phyloP scores from a whole-genome alignment of 345 rosid genomes.

The Sonneratia caseolaris region DNA sequence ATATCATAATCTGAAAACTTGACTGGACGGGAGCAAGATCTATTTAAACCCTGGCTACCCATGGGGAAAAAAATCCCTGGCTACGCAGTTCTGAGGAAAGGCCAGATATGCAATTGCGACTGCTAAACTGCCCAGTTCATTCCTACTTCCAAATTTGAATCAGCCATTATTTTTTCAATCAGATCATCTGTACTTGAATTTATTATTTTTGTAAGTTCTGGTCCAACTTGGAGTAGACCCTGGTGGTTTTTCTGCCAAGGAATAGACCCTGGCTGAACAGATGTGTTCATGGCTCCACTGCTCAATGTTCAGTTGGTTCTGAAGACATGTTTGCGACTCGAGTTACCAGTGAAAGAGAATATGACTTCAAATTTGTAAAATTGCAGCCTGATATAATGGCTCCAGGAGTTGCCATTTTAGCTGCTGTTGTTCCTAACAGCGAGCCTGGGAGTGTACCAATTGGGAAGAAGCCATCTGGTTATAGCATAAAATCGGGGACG shows the following conservation, averaged over 20 bases:
- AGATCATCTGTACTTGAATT: neutral
- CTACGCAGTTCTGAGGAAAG: neutral
- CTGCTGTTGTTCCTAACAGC: constrained; percentile 39
- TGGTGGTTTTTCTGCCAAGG: no score
- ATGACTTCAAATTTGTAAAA: neutral
- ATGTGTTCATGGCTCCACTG: neutral
- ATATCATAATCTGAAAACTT: neutral
- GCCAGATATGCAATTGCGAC: neutral
- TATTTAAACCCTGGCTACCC: neutral
- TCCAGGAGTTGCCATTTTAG: constrained; percentile 75
- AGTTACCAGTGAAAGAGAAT: neutral
- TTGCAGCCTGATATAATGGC: constrained; percentile 77
- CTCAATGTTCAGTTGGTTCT: neutral
- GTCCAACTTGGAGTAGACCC: neutral
- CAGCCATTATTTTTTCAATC: neutral
- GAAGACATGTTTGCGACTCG: neutral
- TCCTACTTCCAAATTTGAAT: neutral
- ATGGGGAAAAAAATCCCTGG: no score
- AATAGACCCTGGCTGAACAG: neutral
- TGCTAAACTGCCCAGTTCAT: neutral
- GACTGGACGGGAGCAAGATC: neutral
- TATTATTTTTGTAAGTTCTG: neutral
- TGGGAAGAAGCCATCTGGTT: constrained; percentile 26
- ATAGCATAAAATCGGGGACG: constrained; percentile 56
- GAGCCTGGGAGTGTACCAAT: constrained; percentile 18